Evolutionary conservation across 192 early-diverging fungal genomes (phyloP).

Genomic region (Rhizophagus prolifer): DNA sequence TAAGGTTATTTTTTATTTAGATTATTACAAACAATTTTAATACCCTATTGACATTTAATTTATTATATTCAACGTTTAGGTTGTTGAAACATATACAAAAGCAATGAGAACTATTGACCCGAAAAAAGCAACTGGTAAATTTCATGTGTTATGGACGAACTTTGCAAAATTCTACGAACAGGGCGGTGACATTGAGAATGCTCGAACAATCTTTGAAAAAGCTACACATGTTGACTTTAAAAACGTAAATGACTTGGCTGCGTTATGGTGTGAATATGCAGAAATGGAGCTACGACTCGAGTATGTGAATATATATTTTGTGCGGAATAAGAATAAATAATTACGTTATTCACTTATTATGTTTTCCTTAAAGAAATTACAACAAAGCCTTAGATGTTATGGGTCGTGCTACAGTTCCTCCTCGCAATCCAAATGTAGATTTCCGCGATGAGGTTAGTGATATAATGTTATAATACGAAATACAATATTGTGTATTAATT

Average conservation of each 20-base stretch:
- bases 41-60: neutral
- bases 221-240: constrained; percentile 81
- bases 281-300: constrained; percentile 77
- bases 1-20: constrained; percentile 35
- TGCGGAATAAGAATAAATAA: neutral
- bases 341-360: constrained; percentile 3
- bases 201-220: constrained; percentile 79
- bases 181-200: constrained; percentile 55
- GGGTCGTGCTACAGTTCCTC: constrained; percentile 75
- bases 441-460: constrained; percentile 75
- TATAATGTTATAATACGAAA: neutral
- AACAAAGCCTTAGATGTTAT: constrained; percentile 81
- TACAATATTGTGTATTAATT: neutral
- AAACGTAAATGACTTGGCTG: constrained; percentile 80
- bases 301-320: constrained; percentile 26
- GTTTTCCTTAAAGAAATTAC: constrained; percentile 41
- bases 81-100: constrained; percentile 71
- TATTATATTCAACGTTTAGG: constrained; percentile 30
- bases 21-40: neutral
- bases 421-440: constrained; percentile 55
- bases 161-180: constrained; percentile 83
- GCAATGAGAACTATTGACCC: constrained; percentile 76
- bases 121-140: constrained; percentile 74
- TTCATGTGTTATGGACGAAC: constrained; percentile 78
- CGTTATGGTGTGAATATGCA: constrained; percentile 89